phyloP scores from a whole-genome alignment of 148 eudicot species.

The Spergularia marina region DNA sequence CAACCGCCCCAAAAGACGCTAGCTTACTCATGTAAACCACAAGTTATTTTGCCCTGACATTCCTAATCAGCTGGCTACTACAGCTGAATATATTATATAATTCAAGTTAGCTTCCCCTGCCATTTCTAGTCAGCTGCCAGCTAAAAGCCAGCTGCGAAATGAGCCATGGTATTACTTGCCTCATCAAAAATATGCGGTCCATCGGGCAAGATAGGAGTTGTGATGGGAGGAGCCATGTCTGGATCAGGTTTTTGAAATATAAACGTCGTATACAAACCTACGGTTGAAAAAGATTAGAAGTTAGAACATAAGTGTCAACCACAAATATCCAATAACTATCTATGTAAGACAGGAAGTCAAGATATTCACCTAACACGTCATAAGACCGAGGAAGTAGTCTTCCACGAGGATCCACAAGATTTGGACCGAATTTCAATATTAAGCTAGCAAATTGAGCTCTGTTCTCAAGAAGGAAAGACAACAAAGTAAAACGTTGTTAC shows the following conservation, averaged over 20 bases:
- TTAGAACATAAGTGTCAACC: conserved; percentile 1
- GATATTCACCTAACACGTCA: conserved; percentile 68
- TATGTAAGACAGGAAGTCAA: conserved; percentile 4
- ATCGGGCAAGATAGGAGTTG: conserved; percentile 73
- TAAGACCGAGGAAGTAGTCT: conserved; percentile 82
- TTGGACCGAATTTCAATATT: conserved; percentile 72
- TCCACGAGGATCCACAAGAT: conserved; percentile 89
- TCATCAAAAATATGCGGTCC: conserved; percentile 59
- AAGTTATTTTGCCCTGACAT: not conserved
- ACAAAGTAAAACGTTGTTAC: not conserved
- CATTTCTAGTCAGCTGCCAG: conserved; percentile 2
- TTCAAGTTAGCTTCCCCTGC: not conserved
- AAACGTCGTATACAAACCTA: conserved; percentile 87
- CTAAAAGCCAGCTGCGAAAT: conserved; percentile 10
- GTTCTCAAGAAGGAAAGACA: conserved; percentile 1
- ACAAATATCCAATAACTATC: not conserved
- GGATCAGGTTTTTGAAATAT: conserved; percentile 98
- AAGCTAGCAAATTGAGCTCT: conserved; percentile 85
- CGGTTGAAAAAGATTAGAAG: conserved; percentile 17
- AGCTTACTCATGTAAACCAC: not conserved
- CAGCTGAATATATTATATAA: not conserved
- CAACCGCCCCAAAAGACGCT: not conserved
- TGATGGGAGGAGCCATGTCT: conserved; percentile 83
- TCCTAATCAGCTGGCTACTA: not conserved
- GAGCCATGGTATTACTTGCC: conserved; percentile 48